A percentile compares a stretch with the other conserved stretches of the same genome.
Conservation (phyloP, 768 basidiomycete species). For the Russula compacta region DNA sequence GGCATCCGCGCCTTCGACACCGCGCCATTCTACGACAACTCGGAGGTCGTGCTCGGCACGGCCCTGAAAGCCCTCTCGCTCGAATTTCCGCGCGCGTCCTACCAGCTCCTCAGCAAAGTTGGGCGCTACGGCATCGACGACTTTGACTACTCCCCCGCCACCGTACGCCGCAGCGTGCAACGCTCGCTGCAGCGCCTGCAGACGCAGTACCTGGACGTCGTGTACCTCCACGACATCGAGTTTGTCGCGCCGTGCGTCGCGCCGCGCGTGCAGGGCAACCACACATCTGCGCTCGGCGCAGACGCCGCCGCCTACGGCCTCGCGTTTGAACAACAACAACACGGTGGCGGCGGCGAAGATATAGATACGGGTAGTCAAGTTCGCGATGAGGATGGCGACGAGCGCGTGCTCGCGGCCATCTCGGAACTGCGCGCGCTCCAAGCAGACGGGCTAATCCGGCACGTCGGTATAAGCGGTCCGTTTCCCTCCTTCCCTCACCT, state of each 20-base stretch:
- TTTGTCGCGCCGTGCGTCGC: conserved; percentile 50
- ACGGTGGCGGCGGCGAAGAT: conserved; percentile 32
- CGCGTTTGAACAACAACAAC: conserved; percentile 43
- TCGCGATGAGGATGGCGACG: conserved; percentile 38
- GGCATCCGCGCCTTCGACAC: conserved; percentile 80
- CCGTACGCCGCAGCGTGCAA: conserved; percentile 55
- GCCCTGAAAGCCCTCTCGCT: conserved; percentile 46
- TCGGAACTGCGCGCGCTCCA: conserved; percentile 58
- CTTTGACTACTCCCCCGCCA: conserved; percentile 68
- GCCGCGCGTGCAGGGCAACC: conserved; percentile 46
- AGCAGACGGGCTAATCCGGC: conserved; percentile 59
- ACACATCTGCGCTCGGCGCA: conserved; percentile 41
- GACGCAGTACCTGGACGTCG: conserved; percentile 69
- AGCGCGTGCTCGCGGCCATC: conserved; percentile 58
- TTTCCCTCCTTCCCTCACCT: neutral
- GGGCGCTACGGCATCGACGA: conserved; percentile 58
- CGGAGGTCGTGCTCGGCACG: conserved; percentile 68
- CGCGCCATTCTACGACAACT: conserved; percentile 69
- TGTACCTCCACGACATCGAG: conserved; percentile 82
- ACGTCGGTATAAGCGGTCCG: conserved; percentile 74
- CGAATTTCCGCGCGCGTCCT: conserved; percentile 73
- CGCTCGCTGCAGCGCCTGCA: conserved; percentile 61
- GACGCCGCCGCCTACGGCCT: conserved; percentile 61
- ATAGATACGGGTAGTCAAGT: neutral
- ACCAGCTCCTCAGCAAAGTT: conserved; percentile 79